Evolutionary conservation across 139 green algal genomes (phyloP), one percentile per base, ranked within the genome.

Genomic region (Chlorella sp.): DNA sequence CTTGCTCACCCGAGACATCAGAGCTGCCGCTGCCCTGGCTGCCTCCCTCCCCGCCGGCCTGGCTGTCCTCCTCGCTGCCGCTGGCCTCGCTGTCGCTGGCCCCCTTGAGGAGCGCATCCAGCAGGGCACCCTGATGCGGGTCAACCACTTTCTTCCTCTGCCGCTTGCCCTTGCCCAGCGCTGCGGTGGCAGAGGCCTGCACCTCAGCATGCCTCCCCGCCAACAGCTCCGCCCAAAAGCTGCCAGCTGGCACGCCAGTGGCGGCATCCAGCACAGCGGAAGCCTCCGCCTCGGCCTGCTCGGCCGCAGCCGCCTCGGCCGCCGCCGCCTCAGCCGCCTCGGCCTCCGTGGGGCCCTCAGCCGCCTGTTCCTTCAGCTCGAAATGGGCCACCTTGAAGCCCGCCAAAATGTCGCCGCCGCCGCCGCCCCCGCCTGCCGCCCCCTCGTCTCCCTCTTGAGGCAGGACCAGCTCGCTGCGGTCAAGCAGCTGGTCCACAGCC

Each of bases 341-440:
- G 16, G 42, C 75, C 28, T 68, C 79, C 0, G 11, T 12, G 0
- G 36, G 42, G 11, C 12, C 79, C 18, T 68, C 79, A 37, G 32
- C 21, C 2, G 75, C 34, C 75, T 81, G 75, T 2, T 48, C 34
- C 36, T 84, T 24, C 39, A 87, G 83, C 83, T 87, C 26, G 39
- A 87, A 87, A 5, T 87, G 83, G 14, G 83, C 83, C 24, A 87
- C 83, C 26, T 87, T 77, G 83, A 87, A 87, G 34, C 60, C 83
- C 1, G 60, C 61, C 36, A 87, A 24, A 61, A 87, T 87, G 83
- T 77, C 83, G 60, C 66, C 32, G 80, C 80, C 21, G 42, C 48
- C 32, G 48, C 48, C 48, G 42, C 48, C 76, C 5, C 30, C 32
- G 30, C 83, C 61, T 48, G 53, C 81, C 2, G 53, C 53, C 30